phyloP scores from a whole-genome alignment of 169 alveolate genomes.

The Cryptosporidium tyzzeri region DNA sequence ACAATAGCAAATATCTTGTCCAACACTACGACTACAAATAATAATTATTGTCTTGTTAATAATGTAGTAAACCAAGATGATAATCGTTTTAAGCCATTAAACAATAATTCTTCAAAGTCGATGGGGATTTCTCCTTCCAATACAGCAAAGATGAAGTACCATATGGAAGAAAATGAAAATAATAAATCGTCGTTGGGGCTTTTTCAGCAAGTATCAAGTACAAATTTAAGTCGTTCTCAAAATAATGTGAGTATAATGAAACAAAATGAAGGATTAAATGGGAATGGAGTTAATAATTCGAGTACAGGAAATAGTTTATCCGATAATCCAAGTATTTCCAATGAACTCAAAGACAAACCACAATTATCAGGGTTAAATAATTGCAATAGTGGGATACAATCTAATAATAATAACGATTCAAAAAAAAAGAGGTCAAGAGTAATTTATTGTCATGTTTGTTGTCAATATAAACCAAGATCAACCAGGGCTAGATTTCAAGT shows the following conservation, averaged over 20 bases:
- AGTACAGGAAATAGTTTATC: background rate
- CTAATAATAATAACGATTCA: constrained; percentile 14
- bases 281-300: background rate
- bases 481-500: constrained; percentile 73
- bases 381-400: background rate
- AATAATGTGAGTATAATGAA: background rate
- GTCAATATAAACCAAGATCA: constrained; percentile 72
- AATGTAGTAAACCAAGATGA: background rate
- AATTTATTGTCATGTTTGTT: constrained; percentile 67
- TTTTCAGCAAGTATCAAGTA: background rate
- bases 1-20: background rate
- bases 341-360: background rate
- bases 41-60: background rate
- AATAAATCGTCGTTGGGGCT: background rate
- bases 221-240: background rate
- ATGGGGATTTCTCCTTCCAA: constrained; percentile 3
- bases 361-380: background rate
- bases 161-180: background rate
- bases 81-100: background rate
- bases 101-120: background rate
- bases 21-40: background rate
- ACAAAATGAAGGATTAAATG: constrained; percentile 10
- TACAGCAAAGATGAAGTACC: background rate
- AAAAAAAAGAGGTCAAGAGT: constrained; percentile 71
- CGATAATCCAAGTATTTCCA: background rate